Evolutionary conservation across 2,329 filamentous ascomycete species (phyloP), one percentile per base, ranked within the genome.

Genomic region (Sporothrix pallida): DNA sequence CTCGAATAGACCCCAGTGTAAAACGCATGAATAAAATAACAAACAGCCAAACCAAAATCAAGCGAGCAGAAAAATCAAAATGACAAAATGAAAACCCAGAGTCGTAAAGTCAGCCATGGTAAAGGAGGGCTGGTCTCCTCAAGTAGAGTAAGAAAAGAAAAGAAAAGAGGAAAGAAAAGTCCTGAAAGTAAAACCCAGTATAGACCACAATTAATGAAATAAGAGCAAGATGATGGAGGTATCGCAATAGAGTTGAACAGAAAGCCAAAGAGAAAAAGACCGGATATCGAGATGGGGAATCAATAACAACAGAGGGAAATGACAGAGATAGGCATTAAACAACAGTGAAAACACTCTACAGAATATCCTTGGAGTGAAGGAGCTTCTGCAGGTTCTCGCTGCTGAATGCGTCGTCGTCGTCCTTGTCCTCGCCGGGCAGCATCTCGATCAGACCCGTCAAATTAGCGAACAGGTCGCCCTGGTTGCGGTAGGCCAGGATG

Each of bases 401-500:
- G 78, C 86, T 87, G 75, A 91, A 90, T 54, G 84, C 80, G 62
- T 89, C 88, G 60, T 90, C 87, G 50, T 91, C 89, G 63, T 84
- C 44, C n/a, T 67, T 80, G 70, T 89, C 88, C 67, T 91, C 88
- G 44, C 90, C 88, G 0, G 95, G 94, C 67, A 98, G 92, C 86
- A 96, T 92, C 79, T 94, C 90, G 76, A 97, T 89, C 70, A 98
- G 87, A 72, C 95, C 95, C 0, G 96, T 93, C 71, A 98, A 85
- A 78, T 95, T 97, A 76, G 93, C 93, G 78, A 98, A 94, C 76
- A 98, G 90, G 76, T 98, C 95, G 71, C 94, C 95, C 79, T 91
- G 89, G 78, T 91, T 93, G 74, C 91, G 91, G 84, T 99, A 99
- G 12, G 93, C 95, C 68, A 98, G 86, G 52, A 98, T 86, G 3